A percentile compares a stretch with the other conserved stretches of the same genome.
Conservation (phyloP, 176 grass and related monocot genomes). For the Triticum monococcum region DNA sequence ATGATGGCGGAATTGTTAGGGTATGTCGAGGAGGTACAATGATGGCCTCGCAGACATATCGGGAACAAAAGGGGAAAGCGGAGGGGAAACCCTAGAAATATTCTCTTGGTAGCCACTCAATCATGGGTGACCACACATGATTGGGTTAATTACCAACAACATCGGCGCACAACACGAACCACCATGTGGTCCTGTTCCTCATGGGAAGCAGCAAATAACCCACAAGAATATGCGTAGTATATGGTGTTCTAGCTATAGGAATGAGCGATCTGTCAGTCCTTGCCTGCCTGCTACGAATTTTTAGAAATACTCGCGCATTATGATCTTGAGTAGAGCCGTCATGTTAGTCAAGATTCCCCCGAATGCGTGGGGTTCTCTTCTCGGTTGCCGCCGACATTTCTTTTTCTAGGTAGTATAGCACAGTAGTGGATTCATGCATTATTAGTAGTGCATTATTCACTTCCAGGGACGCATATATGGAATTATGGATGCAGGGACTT, state of each 20-base stretch:
- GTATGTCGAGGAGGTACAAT: constrained; percentile 34
- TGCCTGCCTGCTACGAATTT: background rate
- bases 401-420: background rate
- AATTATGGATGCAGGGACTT: background rate
- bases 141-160: constrained; percentile 64
- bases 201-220: background rate
- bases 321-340: constrained; percentile 16
- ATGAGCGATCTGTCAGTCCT: background rate
- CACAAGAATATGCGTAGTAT: background rate
- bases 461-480: background rate
- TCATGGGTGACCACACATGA: constrained; percentile 69
- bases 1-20: constrained; percentile 42
- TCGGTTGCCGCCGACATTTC: constrained; percentile 4
- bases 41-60: constrained; percentile 53
- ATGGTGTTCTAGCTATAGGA: background rate
- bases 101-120: constrained; percentile 84
- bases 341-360: constrained; percentile 74
- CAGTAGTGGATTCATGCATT: constrained; percentile 42
- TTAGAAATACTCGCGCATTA: constrained; percentile 19
- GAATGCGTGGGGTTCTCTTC: constrained; percentile 27
- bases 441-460: constrained; percentile 5
- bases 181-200: constrained; percentile 37
- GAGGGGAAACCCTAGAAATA: constrained; percentile 81
- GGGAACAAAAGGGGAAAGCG: constrained; percentile 43
- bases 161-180: constrained; percentile 38